phyloP scores from a whole-genome alignment of 169 alveolate species.

The Babesia divergens region DNA sequence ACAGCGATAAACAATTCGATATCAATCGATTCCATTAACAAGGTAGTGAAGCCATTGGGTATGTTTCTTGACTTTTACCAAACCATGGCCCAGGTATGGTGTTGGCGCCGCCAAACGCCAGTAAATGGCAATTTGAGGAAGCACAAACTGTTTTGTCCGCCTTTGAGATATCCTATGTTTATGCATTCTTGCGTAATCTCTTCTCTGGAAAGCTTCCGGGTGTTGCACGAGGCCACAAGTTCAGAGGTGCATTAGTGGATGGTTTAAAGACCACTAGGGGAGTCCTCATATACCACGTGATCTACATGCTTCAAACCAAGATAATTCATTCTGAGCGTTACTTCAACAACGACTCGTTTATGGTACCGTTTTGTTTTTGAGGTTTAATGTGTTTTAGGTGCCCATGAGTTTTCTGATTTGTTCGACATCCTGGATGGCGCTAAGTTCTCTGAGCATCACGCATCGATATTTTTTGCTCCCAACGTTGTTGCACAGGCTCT shows the following conservation, averaged over 20 bases:
- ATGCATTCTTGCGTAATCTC: constrained; percentile 15
- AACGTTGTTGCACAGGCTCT: constrained; percentile 2
- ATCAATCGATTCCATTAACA: constrained; percentile 4
- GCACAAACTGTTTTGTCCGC: constrained; percentile 16
- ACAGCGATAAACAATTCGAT: constrained; percentile 16
- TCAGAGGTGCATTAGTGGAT: constrained; percentile 32
- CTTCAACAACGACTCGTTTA: constrained; percentile 23
- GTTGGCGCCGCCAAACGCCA: constrained; percentile 1
- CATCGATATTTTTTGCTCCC: constrained; percentile 14
- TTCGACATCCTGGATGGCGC: constrained; percentile 16
- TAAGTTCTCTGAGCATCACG: constrained; percentile 4
- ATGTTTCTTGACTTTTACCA: not conserved
- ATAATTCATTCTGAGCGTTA: constrained; percentile 34
- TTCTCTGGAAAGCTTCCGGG: constrained; percentile 29
- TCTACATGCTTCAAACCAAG: constrained; percentile 16
- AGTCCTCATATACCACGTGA: constrained; percentile 4
- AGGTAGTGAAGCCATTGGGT: constrained; percentile 1
- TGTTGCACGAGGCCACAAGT: not conserved
- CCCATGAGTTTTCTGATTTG: constrained; percentile 34
- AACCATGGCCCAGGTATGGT: not conserved
- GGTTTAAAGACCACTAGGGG: constrained; percentile 46
- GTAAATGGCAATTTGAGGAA: not conserved
- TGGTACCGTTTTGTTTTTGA: constrained; percentile 3
- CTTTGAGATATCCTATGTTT: constrained; percentile 24
- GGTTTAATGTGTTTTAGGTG: not conserved